Percentiles rank a stretch among this genome's conserved stretches.
phyloP scores from a whole-genome alignment of 139 green algal genomes.

The Micractinium conductrix region DNA sequence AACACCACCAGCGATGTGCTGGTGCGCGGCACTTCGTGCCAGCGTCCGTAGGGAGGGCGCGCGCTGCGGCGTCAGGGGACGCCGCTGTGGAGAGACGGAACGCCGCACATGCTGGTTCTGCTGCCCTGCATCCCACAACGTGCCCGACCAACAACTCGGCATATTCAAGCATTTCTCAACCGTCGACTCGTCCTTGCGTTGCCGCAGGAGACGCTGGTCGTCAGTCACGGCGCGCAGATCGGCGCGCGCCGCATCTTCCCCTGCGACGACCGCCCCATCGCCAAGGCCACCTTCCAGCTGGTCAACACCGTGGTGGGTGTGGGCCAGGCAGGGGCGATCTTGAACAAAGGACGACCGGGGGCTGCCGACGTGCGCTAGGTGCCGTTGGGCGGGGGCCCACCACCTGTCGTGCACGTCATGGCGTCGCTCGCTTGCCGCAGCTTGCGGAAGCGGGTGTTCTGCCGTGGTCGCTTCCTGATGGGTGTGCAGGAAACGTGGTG shows the following conservation, averaged over 20 bases:
- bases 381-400: neutral
- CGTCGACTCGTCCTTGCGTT: too few relatives aligned
- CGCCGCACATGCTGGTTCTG: conserved; percentile 17
- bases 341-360: neutral
- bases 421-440: neutral
- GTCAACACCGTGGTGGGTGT: conserved; percentile 28
- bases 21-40: conserved; percentile 18
- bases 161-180: too few relatives aligned
- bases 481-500: neutral
- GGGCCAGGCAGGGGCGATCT: too few relatives aligned
- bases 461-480: neutral
- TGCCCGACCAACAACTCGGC: neutral
- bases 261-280: conserved; percentile 42
- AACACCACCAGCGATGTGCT: neutral
- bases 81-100: conserved; percentile 24
- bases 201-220: conserved; percentile 26
- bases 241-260: conserved; percentile 40
- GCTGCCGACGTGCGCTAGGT: neutral
- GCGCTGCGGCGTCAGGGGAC: neutral
- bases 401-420: too few relatives aligned
- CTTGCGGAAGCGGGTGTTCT: neutral
- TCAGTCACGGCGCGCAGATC: conserved; percentile 41
- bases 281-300: conserved; percentile 51
- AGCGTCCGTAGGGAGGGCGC: neutral
- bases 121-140: conserved; percentile 1